phyloP scores from a whole-genome alignment of 169 alveolate species.

The Plasmodium gallinaceum region DNA sequence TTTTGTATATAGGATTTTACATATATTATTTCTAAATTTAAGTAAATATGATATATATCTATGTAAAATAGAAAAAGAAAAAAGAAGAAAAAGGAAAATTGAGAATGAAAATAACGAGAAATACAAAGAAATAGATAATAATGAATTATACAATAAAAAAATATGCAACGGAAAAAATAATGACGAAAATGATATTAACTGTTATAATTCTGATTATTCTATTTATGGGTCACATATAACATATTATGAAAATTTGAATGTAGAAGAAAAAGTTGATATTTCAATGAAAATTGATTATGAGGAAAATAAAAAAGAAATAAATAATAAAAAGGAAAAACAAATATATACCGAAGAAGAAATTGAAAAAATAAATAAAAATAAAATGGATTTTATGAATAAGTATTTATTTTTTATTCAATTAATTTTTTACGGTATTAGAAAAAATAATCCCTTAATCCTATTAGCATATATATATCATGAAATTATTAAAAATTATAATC shows the following conservation, averaged over 20 bases:
- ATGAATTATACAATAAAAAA: conserved; percentile 7
- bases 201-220: conserved; percentile 17
- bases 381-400: conserved; percentile 51
- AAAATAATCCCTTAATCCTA: conserved; percentile 59
- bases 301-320: background rate
- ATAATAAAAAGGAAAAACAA: background rate
- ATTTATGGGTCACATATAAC: conserved; percentile 16
- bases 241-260: conserved; percentile 29
- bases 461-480: conserved; percentile 62
- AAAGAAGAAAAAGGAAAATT: conserved; percentile 49
- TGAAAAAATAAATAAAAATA: conserved; percentile 18
- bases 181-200: background rate
- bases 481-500: conserved; percentile 17
- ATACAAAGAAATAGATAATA: background rate
- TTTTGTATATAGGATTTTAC: conserved; percentile 43
- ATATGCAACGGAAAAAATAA: conserved; percentile 11
- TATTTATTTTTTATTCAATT: conserved; percentile 65
- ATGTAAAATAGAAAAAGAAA: conserved; percentile 34
- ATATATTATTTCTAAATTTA: conserved; percentile 27
- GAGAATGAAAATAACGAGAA: conserved; percentile 6
- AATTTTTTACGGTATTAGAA: conserved; percentile 43
- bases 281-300: background rate
- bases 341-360: conserved; percentile 28
- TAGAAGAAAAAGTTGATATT: background rate
- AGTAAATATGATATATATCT: conserved; percentile 29